phyloP scores from a whole-genome alignment of 495 filamentous ascomycete species.

The Penicillium desertorum region DNA sequence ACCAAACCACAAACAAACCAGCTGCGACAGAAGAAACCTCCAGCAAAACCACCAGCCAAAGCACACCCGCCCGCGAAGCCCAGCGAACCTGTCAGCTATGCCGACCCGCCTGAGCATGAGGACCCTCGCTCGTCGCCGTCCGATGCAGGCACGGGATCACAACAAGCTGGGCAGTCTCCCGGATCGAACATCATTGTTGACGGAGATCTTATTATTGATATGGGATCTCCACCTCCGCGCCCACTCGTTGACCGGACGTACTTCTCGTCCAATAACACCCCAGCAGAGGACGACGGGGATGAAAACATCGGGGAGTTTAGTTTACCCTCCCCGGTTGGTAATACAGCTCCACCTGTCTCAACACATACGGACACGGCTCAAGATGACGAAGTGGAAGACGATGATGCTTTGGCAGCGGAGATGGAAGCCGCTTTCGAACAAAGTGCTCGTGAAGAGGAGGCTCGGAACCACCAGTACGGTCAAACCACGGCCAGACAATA shows the following conservation, averaged over 20 bases:
- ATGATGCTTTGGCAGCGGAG: constrained; percentile 46
- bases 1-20: constrained; percentile 40
- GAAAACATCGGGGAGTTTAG: constrained; percentile 44
- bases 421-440: constrained; percentile 53
- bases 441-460: constrained; percentile 41
- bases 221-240: constrained; percentile 48
- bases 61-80: constrained; percentile 19
- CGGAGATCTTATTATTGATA: constrained; percentile 51
- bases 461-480: constrained; percentile 34
- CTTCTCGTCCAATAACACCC: constrained; percentile 45
- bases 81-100: constrained; percentile 13
- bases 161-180: constrained; percentile 39
- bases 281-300: constrained; percentile 37
- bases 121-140: constrained; percentile 30
- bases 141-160: constrained; percentile 39
- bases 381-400: constrained; percentile 39
- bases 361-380: constrained; percentile 13
- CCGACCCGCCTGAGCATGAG: constrained; percentile 24
- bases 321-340: constrained; percentile 41
- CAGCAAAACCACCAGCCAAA: constrained; percentile 21
- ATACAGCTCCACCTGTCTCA: constrained; percentile 19
- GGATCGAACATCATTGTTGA: constrained; percentile 50
- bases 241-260: constrained; percentile 43
- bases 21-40: constrained; percentile 33
- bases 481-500: constrained; percentile 36